Conservation (phyloP, 2,329 filamentous ascomycete species). For the Lasiodiplodia hormozganensis region DNA sequence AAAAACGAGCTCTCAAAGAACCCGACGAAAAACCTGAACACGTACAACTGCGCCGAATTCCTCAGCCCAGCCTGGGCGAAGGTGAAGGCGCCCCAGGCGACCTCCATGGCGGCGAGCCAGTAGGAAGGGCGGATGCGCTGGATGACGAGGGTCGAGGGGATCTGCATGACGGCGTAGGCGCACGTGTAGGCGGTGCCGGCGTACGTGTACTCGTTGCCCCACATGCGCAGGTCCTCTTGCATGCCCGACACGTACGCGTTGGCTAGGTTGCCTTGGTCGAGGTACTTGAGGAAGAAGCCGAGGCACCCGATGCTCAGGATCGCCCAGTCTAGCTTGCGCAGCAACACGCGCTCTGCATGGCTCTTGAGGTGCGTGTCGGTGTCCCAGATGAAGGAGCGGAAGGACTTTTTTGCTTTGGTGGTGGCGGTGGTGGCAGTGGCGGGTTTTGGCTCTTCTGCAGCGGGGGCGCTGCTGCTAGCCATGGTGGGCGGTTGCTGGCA, state of each 20-base stretch:
- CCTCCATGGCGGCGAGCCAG: constrained; percentile 1
- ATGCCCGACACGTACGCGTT: constrained; percentile 26
- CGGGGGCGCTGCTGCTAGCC: background rate
- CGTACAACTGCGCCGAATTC: constrained; percentile 26
- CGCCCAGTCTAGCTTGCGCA: constrained; percentile 32
- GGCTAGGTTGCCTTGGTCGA: constrained; percentile 6
- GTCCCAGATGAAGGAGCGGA: constrained; percentile 33
- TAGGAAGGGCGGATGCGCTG: constrained; percentile 1
- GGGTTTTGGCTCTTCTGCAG: background rate
- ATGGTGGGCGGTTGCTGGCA: background rate
- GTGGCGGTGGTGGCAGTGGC: background rate
- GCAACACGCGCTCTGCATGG: constrained; percentile 29
- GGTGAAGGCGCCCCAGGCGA: constrained; percentile 3
- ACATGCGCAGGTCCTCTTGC: constrained; percentile 28
- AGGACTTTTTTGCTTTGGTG: background rate
- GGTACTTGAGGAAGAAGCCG: constrained; percentile 21
- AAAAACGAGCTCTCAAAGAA: constrained; percentile 42
- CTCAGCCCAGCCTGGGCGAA: background rate
- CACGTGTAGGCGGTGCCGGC: constrained; percentile 28
- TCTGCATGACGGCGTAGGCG: constrained; percentile 35
- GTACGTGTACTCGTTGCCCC: constrained; percentile 21
- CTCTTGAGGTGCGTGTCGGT: constrained; percentile 29
- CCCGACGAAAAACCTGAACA: constrained; percentile 48
- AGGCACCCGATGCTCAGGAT: constrained; percentile 31
- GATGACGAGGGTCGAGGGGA: constrained; percentile 3